Conservation (phyloP, 352 stramenopile genomes). For the Pythium utonaiense region DNA sequence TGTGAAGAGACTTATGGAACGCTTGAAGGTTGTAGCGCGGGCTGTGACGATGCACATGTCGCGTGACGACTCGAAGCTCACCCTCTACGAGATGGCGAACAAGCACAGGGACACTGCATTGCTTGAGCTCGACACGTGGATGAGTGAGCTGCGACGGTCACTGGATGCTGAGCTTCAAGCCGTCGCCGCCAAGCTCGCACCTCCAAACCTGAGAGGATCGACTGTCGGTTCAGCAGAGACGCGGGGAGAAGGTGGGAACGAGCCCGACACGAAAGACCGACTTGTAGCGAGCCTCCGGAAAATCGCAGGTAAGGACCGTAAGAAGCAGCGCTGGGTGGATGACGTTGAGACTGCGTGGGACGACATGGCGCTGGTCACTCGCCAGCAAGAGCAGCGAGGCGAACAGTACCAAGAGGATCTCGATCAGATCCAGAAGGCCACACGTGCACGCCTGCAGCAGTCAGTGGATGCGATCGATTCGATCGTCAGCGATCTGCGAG, state of each 20-base stretch:
- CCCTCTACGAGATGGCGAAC: background rate
- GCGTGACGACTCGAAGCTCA: background rate
- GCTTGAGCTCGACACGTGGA: slow-evolving; percentile 2
- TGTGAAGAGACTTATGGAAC: background rate
- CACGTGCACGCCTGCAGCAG: background rate
- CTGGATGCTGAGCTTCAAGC: background rate
- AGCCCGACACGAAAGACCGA: slow-evolving; percentile 1
- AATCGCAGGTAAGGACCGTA: background rate
- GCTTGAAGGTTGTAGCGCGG: background rate
- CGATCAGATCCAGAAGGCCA: slow-evolving; percentile 4
- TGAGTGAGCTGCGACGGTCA: background rate
- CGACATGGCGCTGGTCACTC: background rate
- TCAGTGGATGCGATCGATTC: background rate
- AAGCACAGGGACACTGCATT: slow-evolving; percentile 1
- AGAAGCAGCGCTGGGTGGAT: background rate
- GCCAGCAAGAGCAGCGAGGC: background rate
- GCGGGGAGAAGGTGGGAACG: background rate
- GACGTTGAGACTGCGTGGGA: background rate
- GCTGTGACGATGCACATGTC: background rate
- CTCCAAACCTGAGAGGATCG: too few species aligned
- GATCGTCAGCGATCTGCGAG: background rate
- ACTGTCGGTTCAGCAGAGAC: background rate
- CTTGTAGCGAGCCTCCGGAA: background rate
- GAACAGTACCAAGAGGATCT: slow-evolving; percentile 3
- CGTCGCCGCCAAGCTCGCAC: background rate